These are phyloP conservation scores for Tetrapyrgos nigripes DNA, from an alignment of 1,284 basidiomycete genomes.

Conservation along the genomic window DNA sequence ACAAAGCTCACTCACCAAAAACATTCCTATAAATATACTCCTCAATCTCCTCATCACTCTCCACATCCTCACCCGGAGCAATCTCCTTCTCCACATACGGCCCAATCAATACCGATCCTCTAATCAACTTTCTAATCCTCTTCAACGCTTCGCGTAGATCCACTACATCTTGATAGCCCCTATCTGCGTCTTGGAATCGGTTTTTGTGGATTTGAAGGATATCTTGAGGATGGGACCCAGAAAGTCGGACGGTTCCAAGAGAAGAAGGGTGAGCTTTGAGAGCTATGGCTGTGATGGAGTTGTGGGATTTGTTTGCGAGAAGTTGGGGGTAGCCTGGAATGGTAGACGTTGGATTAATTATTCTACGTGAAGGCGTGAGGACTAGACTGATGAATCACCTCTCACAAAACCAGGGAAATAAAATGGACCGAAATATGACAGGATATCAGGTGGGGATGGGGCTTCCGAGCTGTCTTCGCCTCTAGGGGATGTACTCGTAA, in stretches of 20 bases:
- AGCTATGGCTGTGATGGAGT: conserved; percentile 28
- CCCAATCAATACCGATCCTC: conserved; percentile 18
- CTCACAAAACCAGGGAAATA: conserved; percentile 31
- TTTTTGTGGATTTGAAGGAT: conserved; percentile 31
- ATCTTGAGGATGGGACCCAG: conserved; percentile 36
- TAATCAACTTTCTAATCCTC: conserved; percentile 25
- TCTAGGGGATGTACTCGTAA: conserved; percentile 22
- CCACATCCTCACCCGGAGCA: conserved; percentile 23
- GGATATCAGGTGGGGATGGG: conserved; percentile 33
- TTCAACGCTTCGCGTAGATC: conserved; percentile 30
- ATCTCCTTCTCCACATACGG: conserved; percentile 28
- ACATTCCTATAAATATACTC: conserved; percentile 25
- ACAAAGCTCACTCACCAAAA: conserved; percentile 23
- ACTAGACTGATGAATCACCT: too few relatives aligned
- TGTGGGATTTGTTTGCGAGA: conserved; percentile 21
- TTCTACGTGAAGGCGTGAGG: too few relatives aligned
- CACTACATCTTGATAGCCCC: conserved; percentile 27
- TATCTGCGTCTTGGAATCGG: conserved; percentile 28
- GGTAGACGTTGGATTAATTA: too few relatives aligned
- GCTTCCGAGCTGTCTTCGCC: conserved; percentile 13
- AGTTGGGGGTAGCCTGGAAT: too few relatives aligned
- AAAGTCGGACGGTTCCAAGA: conserved; percentile 31
- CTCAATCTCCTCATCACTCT: conserved; percentile 29
- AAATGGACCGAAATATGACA: conserved; percentile 30
- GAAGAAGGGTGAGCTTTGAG: conserved; percentile 33